Percentiles rank a stretch among this genome's conserved stretches.
Conservation (phyloP, 192 early-diverging fungal species). For the Dissophora ornata region DNA sequence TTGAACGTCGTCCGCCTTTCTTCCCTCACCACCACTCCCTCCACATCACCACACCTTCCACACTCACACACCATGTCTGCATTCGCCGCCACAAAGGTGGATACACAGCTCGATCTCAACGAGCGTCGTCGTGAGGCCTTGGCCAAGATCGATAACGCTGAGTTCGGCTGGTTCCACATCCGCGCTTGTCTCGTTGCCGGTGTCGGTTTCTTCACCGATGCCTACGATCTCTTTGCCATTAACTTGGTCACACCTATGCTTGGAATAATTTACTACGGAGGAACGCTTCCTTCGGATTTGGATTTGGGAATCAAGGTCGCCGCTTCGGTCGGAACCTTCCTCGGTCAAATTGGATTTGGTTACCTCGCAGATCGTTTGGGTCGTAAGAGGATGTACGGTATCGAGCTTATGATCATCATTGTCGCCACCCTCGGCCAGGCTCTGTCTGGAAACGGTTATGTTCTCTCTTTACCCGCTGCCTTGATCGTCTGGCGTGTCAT, state of each 20-base stretch:
- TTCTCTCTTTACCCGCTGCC: slow-evolving; percentile 69
- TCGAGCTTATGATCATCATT: slow-evolving; percentile 94
- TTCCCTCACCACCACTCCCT: background rate
- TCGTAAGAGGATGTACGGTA: slow-evolving; percentile 90
- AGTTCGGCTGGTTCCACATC: slow-evolving; percentile 83
- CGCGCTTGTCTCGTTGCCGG: slow-evolving; percentile 78
- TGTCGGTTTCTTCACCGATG: slow-evolving; percentile 91
- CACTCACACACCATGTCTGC: slow-evolving; percentile 18
- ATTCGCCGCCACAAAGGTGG: slow-evolving; percentile 14
- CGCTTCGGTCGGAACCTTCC: slow-evolving; percentile 86
- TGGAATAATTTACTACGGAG: slow-evolving; percentile 71
- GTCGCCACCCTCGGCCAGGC: slow-evolving; percentile 85
- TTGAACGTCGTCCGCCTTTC: background rate
- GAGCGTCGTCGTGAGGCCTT: slow-evolving; percentile 50
- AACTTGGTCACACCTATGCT: slow-evolving; percentile 89
- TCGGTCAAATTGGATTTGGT: slow-evolving; percentile 85
- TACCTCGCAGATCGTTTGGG: slow-evolving; percentile 89
- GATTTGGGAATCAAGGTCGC: slow-evolving; percentile 91
- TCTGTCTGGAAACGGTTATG: slow-evolving; percentile 76
- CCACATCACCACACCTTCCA: background rate
- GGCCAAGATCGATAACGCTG: slow-evolving; percentile 74
- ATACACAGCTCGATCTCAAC: slow-evolving; percentile 7
- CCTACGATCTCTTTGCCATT: slow-evolving; percentile 96
- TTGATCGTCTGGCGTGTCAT: slow-evolving; percentile 91
- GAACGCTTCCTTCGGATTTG: slow-evolving; percentile 67